phyloP scores from a whole-genome alignment of 2,329 filamentous ascomycete genomes.

The Sporothrix variecibatus region DNA sequence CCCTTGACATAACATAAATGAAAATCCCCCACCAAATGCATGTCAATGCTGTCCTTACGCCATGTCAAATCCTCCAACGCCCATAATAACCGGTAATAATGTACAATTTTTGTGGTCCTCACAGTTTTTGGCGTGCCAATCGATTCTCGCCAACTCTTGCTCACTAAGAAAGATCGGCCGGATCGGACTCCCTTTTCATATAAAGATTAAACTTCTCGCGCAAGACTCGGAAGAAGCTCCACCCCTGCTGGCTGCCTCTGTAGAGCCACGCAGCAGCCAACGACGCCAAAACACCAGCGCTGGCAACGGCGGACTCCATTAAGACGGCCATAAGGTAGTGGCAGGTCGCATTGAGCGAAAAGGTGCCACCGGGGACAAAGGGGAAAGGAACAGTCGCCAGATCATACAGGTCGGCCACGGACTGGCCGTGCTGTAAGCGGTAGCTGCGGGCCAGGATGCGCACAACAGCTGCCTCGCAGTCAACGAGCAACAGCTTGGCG shows the following conservation, averaged over 20 bases:
- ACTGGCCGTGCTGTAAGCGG: slow-evolving; percentile 42
- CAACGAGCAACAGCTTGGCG: slow-evolving; percentile 47
- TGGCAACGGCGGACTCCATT: slow-evolving; percentile 47
- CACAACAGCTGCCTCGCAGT: slow-evolving; percentile 50
- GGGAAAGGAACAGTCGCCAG: slow-evolving; percentile 38
- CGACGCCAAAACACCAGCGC: slow-evolving; percentile 49
- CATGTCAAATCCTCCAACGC: background rate
- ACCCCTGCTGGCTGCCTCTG: slow-evolving; percentile 26
- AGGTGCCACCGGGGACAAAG: slow-evolving; percentile 29
- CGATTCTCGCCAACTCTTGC: background rate
- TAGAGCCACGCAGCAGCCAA: slow-evolving; percentile 33
- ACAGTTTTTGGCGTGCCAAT: background rate
- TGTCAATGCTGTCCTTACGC: background rate
- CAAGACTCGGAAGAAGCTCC: slow-evolving; percentile 28
- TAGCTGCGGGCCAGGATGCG: slow-evolving; percentile 49
- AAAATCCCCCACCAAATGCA: background rate
- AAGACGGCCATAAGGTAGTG: slow-evolving; percentile 53
- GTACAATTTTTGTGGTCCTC: background rate
- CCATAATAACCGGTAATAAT: background rate
- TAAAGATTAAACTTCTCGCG: slow-evolving; percentile 32
- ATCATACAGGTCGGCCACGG: slow-evolving; percentile 44
- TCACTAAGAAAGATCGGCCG: background rate
- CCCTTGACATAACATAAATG: too few species aligned
- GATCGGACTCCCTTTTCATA: background rate
- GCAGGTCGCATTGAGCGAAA: slow-evolving; percentile 44